A percentile compares a stretch with the other conserved stretches of the same genome.
Conservation (phyloP, 805 yeast genomes). For the Candida alai region DNA sequence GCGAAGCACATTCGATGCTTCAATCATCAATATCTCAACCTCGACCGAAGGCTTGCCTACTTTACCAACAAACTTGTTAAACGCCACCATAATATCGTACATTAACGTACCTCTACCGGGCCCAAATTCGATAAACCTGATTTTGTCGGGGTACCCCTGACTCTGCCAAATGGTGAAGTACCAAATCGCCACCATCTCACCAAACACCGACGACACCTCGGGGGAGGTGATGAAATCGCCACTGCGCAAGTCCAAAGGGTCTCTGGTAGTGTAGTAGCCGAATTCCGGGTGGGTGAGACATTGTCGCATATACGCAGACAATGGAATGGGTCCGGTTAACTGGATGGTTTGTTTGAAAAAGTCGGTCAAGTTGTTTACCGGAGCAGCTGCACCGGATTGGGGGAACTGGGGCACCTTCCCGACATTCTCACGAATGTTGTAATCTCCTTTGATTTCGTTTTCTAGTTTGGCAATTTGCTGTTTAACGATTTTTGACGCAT, state of each 20-base stretch:
- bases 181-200: constrained; percentile 82
- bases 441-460: constrained; percentile 34
- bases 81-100: constrained; percentile 54
- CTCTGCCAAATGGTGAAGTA: constrained; percentile 51
- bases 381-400: constrained; percentile 6
- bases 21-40: constrained; percentile 55
- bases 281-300: constrained; percentile 72
- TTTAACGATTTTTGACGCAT: constrained; percentile 32
- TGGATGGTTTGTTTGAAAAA: constrained; percentile 48
- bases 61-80: constrained; percentile 44
- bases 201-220: constrained; percentile 82
- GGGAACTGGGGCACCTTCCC: constrained; percentile 38
- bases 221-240: constrained; percentile 88
- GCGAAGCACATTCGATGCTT: constrained; percentile 66
- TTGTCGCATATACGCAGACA: constrained; percentile 74
- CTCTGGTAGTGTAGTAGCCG: constrained; percentile 76
- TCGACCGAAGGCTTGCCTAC: constrained; percentile 23
- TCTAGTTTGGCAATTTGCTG: constrained; percentile 31
- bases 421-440: constrained; percentile 32
- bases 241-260: constrained; percentile 56
- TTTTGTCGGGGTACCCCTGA: constrained; percentile 48
- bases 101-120: constrained; percentile 83
- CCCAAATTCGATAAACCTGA: constrained; percentile 71
- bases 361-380: constrained; percentile 25
- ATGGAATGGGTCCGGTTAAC: constrained; percentile 72